phyloP scores from a whole-genome alignment of 1,284 basidiomycete genomes.

The Sporisorium iseilematis-ciliati region DNA sequence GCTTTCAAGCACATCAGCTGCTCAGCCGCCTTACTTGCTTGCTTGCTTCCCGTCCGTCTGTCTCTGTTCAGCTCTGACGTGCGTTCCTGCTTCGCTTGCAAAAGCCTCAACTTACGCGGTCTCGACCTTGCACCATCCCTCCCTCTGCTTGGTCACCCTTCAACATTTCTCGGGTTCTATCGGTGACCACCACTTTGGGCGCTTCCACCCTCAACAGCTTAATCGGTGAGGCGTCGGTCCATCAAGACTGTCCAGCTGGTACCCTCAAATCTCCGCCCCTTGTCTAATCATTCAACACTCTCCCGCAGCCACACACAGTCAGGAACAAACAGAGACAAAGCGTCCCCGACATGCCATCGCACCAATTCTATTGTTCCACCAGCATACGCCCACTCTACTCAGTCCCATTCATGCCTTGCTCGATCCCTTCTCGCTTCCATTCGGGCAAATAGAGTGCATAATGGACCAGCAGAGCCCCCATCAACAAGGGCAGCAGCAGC shows the following conservation, averaged over 20 bases:
- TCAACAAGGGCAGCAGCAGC: too few relatives aligned
- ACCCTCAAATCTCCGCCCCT: slow-evolving; percentile 15
- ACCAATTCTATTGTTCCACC: slow-evolving; percentile 1
- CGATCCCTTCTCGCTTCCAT: slow-evolving; percentile 1
- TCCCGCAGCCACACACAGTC: slow-evolving; percentile 1
- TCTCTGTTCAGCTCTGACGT: neutral
- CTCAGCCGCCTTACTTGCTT: neutral
- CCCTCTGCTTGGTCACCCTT: too few relatives aligned
- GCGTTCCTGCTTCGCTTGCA: slow-evolving; percentile 9
- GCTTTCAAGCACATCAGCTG: too few relatives aligned
- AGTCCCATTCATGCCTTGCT: slow-evolving; percentile 9
- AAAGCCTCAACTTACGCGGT: neutral
- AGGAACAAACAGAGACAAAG: neutral
- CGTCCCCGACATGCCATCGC: slow-evolving; percentile 7
- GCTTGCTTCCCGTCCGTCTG: neutral
- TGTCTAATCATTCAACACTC: neutral
- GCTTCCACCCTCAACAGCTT: slow-evolving; percentile 3
- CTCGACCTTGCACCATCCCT: too few relatives aligned
- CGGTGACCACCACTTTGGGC: neutral
- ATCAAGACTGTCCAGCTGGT: neutral
- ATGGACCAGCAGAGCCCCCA: slow-evolving; percentile 1
- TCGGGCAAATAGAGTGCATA: neutral
- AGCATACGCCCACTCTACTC: neutral
- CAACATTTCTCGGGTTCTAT: neutral
- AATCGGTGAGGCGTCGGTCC: slow-evolving; percentile 3